Base-by-base conservation (phyloP, 306 rosid genomes). In the Ormosia emarginata region DNA sequence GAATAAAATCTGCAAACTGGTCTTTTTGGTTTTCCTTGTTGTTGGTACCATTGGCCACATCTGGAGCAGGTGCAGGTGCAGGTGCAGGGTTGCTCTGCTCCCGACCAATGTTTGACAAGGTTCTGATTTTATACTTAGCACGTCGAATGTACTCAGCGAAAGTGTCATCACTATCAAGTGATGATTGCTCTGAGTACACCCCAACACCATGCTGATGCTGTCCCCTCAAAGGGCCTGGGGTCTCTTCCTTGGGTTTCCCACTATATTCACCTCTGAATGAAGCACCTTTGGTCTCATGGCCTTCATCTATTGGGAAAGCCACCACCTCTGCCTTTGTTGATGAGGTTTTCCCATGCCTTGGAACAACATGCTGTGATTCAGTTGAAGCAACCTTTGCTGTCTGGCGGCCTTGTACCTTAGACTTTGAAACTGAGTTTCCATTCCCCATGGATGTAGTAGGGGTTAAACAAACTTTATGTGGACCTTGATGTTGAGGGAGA, bases 1-100 rank as follows among this genome's bases (percentile, higher is more conserved):
- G 64, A 70, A 90, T 88, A 49, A 83, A 92, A 67, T 75, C 77
- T 46, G 91, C 71, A 66, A 84, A 85, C 4, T 74, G 79, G 37
- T 92, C 91, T 12, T 47, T 53, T 3, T 49, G 57, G 15, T 67
- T 47, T 11, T 69, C 88, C 33, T 59, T 36, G 2, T 63, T 80
- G 53, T 55, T 74, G 34, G 8, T 36, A 24, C 30, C 85, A 55
- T 40, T 33, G 77, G 15, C 81, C 24, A 61, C 77, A 55, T 77
- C 79, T 36, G 49, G n/a, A n/a, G n/a, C n/a, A n/a, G n/a, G n/a
- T n/a, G n/a, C n/a, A n/a, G n/a, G 36, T 8, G 40, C 40, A 36
- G 15, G 8, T 0, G 61, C 5, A 15, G 71, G 6, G 11, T 76
- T 12, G 3, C 47, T 72, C 13, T 40, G 77, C 17, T 41, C 75